Percentiles rank a stretch among this genome's conserved stretches.
Evolutionary conservation across 2,329 filamentous ascomycete species (phyloP).

Genomic region (Penicillium hesseltinei): DNA sequence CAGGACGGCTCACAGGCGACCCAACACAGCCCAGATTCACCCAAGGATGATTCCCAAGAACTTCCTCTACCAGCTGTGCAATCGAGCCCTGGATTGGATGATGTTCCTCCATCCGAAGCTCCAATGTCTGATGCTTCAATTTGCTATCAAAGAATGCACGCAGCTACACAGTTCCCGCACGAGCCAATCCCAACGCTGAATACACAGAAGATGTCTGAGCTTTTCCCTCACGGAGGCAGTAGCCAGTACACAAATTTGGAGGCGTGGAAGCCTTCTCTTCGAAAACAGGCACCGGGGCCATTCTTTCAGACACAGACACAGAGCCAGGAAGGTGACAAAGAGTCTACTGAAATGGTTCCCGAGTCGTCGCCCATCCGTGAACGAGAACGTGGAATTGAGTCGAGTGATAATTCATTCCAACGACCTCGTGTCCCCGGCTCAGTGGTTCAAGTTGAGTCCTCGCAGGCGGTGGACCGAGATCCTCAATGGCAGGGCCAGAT

Average conservation of each 20-base stretch:
- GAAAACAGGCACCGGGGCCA: slow-evolving; percentile 7
- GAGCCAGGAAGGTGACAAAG: slow-evolving; percentile 20
- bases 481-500: slow-evolving; percentile 21
- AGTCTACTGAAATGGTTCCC: slow-evolving; percentile 37
- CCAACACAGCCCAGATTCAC: slow-evolving; percentile 13
- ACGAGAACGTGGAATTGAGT: slow-evolving; percentile 12
- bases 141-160: slow-evolving; percentile 37
- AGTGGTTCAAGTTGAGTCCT: slow-evolving; percentile 43
- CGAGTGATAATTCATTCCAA: slow-evolving; percentile 13
- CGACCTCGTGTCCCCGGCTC: slow-evolving; percentile 25
- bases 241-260: slow-evolving; percentile 15
- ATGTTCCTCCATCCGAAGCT: slow-evolving; percentile 26
- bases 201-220: slow-evolving; percentile 39
- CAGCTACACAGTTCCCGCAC: slow-evolving; percentile 38
- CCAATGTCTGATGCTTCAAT: slow-evolving; percentile 38
- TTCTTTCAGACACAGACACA: slow-evolving; percentile 24
- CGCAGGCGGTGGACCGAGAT: slow-evolving; percentile 35
- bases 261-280: slow-evolving; percentile 2
- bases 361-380: slow-evolving; percentile 39
- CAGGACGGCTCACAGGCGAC: background rate
- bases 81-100: slow-evolving; percentile 25
- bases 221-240: slow-evolving; percentile 35
- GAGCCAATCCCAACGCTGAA: slow-evolving; percentile 37
- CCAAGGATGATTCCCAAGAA: slow-evolving; percentile 32
- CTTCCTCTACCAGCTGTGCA: slow-evolving; percentile 29